Percentiles rank a stretch among this genome's conserved stretches.
Conservation (phyloP, 805 yeast genomes). For the Nakazawaea ishiwadae region DNA sequence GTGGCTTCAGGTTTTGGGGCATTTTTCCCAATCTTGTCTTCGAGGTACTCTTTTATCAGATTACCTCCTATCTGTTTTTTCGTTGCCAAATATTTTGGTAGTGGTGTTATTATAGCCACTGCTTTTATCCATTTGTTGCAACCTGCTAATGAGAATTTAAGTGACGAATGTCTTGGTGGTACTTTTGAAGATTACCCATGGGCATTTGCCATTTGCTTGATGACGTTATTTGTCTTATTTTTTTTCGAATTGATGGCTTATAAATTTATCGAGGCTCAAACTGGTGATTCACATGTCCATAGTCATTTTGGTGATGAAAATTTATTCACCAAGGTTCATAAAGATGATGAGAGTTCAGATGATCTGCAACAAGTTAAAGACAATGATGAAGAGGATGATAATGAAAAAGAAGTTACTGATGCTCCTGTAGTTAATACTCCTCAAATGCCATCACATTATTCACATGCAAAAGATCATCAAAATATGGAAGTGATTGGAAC, state of each 20-base stretch:
- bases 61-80: conserved; percentile 42
- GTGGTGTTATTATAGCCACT: conserved; percentile 75
- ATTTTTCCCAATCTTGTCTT: conserved; percentile 49
- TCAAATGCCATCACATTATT: conserved; percentile 33
- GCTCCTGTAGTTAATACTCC: conserved; percentile 12
- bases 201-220: conserved; percentile 38
- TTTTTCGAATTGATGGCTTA: conserved; percentile 36
- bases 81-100: conserved; percentile 54
- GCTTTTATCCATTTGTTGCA: conserved; percentile 65
- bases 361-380: background rate
- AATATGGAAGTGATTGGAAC: conserved; percentile 40
- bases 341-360: background rate
- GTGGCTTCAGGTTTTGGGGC: conserved; percentile 47
- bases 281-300: conserved; percentile 35
- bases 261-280: conserved; percentile 28
- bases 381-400: conserved; percentile 6
- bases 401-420: conserved; percentile 2
- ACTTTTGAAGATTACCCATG: conserved; percentile 39
- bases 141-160: conserved; percentile 52
- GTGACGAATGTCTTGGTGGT: conserved; percentile 54
- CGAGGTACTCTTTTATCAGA: conserved; percentile 44
- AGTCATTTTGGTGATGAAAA: conserved; percentile 49
- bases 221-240: conserved; percentile 34
- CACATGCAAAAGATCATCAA: conserved; percentile 36
- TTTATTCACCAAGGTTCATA: conserved; percentile 26